Conservation (phyloP, 257 asterid species). For the Plantago ovata region DNA sequence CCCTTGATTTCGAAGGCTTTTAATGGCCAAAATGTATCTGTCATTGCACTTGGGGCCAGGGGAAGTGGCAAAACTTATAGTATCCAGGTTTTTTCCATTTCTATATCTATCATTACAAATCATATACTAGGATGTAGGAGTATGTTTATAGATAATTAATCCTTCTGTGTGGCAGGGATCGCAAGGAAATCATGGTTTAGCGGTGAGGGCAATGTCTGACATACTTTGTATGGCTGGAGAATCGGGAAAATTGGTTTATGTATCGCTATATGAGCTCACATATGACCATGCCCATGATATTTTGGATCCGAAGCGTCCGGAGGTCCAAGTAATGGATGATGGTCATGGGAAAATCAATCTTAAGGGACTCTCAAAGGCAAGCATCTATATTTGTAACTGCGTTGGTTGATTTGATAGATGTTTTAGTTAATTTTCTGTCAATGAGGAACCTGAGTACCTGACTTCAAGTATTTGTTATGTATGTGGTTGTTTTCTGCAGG, state of each 20-base stretch:
- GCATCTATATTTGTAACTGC: slow-evolving; percentile 9
- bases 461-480: slow-evolving; percentile 14
- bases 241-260: slow-evolving; percentile 33
- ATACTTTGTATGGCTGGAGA: slow-evolving; percentile 53
- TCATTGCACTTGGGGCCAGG: slow-evolving; percentile 80
- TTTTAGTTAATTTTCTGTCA: too few species aligned
- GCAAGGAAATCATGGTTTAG: slow-evolving; percentile 63
- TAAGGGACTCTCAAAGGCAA: slow-evolving; percentile 78
- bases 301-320: slow-evolving; percentile 46
- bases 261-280: slow-evolving; percentile 62
- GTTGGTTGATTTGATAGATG: neutral
- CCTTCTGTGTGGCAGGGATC: slow-evolving; percentile 43
- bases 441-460: too few species aligned
- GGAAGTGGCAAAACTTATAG: slow-evolving; percentile 82
- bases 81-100: slow-evolving; percentile 45
- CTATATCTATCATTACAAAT: neutral
- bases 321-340: slow-evolving; percentile 63
- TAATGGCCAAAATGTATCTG: slow-evolving; percentile 54
- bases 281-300: slow-evolving; percentile 70
- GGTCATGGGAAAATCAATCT: slow-evolving; percentile 66
- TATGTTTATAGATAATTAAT: neutral
- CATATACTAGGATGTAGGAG: neutral
- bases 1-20: slow-evolving; percentile 49
- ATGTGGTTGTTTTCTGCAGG: slow-evolving; percentile 35
- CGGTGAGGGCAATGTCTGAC: slow-evolving; percentile 58